These are phyloP conservation scores for Aspergillus neotritici DNA, from an alignment of 2,329 filamentous ascomycete genomes.

Conservation along the genomic window DNA sequence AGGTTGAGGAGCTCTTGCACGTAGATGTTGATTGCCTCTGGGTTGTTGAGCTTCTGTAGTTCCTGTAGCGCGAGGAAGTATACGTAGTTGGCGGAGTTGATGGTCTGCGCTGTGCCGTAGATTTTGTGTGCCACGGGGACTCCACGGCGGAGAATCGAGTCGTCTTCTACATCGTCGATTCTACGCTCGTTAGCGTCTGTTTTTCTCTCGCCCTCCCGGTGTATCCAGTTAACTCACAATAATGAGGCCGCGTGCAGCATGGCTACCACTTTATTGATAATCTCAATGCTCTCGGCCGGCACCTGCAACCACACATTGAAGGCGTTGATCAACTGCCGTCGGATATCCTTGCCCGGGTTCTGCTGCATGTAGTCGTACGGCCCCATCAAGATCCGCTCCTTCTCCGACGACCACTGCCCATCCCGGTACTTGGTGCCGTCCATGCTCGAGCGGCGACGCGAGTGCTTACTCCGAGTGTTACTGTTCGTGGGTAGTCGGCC, in stretches of 20 bases:
- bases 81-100: conserved; percentile 48
- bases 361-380: conserved; percentile 43
- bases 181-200: conserved; percentile 15
- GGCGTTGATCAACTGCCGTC: conserved; percentile 40
- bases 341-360: conserved; percentile 43
- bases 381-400: conserved; percentile 40
- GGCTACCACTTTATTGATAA: conserved; percentile 40
- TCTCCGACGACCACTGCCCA: conserved; percentile 33
- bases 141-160: conserved; percentile 44
- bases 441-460: conserved; percentile 33
- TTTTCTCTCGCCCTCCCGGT: neutral
- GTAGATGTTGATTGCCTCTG: conserved; percentile 40
- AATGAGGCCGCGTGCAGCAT: conserved; percentile 45
- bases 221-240: conserved; percentile 25
- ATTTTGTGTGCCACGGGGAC: conserved; percentile 46
- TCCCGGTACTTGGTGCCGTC: conserved; percentile 37
- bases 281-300: conserved; percentile 33
- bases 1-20: conserved; percentile 44
- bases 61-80: conserved; percentile 44
- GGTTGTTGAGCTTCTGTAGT: conserved; percentile 36
- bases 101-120: conserved; percentile 47
- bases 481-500: conserved; percentile 20
- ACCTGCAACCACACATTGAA: conserved; percentile 44
- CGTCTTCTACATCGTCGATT: conserved; percentile 49
- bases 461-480: conserved; percentile 21